These are phyloP conservation scores for Colletotrichum sp. DNA, from an alignment of 2,329 filamentous ascomycete genomes.

Conservation along the genomic window DNA sequence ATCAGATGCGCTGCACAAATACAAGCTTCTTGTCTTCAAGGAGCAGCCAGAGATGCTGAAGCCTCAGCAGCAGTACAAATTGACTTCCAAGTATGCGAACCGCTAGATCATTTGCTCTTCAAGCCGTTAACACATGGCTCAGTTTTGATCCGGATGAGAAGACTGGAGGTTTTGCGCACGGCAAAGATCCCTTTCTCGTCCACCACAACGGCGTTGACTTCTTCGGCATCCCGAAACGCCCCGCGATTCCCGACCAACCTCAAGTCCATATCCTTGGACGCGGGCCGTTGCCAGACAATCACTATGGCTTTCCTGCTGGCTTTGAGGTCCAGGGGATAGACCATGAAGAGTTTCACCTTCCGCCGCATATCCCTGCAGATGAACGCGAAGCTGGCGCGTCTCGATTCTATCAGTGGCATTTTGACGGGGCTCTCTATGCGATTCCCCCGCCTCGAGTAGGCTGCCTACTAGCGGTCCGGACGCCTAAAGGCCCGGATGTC, in stretches of 20 bases:
- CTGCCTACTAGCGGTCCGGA: background rate
- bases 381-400: background rate
- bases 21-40: background rate
- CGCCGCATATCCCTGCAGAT: background rate
- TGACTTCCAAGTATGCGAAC: background rate
- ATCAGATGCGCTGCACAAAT: background rate
- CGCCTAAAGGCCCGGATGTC: background rate
- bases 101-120: accelerated
- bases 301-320: background rate
- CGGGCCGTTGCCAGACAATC: background rate
- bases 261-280: conserved; percentile 38
- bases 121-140: accelerated
- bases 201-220: conserved; percentile 33
- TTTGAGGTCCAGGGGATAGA: background rate
- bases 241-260: conserved; percentile 42
- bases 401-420: background rate
- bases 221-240: conserved; percentile 44
- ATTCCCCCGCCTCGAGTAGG: background rate
- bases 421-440: background rate
- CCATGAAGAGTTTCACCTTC: background rate
- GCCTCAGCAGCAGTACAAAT: background rate
- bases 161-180: conserved; percentile 41
- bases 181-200: conserved; percentile 36
- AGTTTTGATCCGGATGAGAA: conserved; percentile 21
- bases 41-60: background rate